Evolutionary conservation across 768 basidiomycete species (phyloP), one percentile per base, ranked within the genome.

Genomic region (Phlebiopsis gigantea): DNA sequence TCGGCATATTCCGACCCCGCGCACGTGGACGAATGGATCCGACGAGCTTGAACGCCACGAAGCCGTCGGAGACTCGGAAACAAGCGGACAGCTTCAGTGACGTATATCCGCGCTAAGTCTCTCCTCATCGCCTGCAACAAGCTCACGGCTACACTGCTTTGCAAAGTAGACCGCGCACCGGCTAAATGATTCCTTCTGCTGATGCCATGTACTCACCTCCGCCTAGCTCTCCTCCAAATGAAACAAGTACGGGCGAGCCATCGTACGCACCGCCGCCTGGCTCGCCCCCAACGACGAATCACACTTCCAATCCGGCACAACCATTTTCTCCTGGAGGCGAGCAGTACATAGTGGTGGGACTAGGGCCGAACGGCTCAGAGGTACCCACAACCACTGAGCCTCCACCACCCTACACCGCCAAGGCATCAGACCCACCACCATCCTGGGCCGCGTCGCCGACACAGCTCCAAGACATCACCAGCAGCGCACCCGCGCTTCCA

Each of bases 331-430:
- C n/a, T n/a, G n/a, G n/a, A n/a, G 24, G 15, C 46, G 21, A 4
- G 15, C 15, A 48, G 9, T 29, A 6, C 48, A n/a, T 6, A 29
- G n/a, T n/a, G n/a, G n/a, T n/a, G n/a, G n/a, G n/a, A n/a, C n/a
- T 29, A 7, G 28, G 25, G 6, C 7, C 48, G 8, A 8, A 24
- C 5, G 31, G 28, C 31, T 10, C 31, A 19, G 55, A 56, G n/a
- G n/a, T n/a, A n/a, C 5, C 30, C 7, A 4, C 57, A 25, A 21
- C 6, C 28, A 41, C 51, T 5, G 58, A 59, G 26, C 53, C 53
- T 9, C 53, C 53, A 19, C 58, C 58, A 25, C 58, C 58, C 12
- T 59, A 59, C 49, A 59, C 58, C 41, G 46, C 46, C 39, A 58
- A 54, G 25, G 53, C 52, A 21, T 26, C 46, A 9, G 53, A 55